Base-by-base conservation (phyloP, 345 rosid genomes). In the Nephelium lappaceum region DNA sequence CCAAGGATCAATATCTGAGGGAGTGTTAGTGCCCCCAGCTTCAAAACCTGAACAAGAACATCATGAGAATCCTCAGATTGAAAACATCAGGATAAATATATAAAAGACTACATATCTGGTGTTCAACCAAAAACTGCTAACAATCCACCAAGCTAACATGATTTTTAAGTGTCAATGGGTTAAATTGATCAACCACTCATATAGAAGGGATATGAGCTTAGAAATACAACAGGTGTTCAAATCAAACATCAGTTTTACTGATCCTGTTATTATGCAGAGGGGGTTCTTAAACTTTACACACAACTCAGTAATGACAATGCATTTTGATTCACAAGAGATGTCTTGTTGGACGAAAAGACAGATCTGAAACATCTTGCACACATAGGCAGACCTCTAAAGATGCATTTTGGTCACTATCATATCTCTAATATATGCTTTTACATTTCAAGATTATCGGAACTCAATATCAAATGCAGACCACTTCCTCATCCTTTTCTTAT, bases 1-100 rank as follows among this genome's bases (percentile, higher is more conserved):
- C 99, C 99, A 96, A 18, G 98, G 99, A 79, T 83, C 88, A 7
- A 96, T 94, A 81, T 91, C 91, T 75, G 99, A 96, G 14, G 99
- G 99, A 36, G 55, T 73, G 79, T 90, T 92, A 64, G 85, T 89
- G 12, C 99, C 99, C 63, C 99, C 98, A 82, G 99, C 98, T 93
- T 96, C 98, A 86, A 94, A 96, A 75, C 98, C 97, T 96, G 10
- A 73, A 81, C 51, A 55, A 64, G 43, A 77, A 39, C 18, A 31
- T 57, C 24, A 66, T 43, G 24, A 64, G n/a, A 66, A 6, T n/a
- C 36, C 73, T 63, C 23, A 75, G 76, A 74, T 60, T 63, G n/a
- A 64, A 41, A 25, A 51, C 45, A 60, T 36, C 69, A 39, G 49
- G 64, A 72, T 69, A 38, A 24, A n/a, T n/a, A 73, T 42, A 8